phyloP scores from a whole-genome alignment of 179 eudicot genomes.

The Silene coronaria region DNA sequence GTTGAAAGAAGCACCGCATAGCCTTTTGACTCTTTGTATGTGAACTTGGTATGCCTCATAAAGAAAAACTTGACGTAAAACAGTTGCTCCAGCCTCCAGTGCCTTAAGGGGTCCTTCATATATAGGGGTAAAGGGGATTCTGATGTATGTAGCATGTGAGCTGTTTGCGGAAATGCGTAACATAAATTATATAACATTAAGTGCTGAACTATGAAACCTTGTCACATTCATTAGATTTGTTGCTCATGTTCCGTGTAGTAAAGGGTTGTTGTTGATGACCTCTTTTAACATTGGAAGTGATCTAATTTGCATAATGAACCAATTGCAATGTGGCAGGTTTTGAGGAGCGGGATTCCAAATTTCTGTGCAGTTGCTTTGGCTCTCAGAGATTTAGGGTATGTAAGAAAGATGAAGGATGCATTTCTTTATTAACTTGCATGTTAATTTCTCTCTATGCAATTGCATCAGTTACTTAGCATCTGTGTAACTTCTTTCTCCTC shows the following conservation, averaged over 20 bases:
- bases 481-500: not conserved
- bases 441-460: not conserved
- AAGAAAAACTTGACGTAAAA: no score
- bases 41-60: no score
- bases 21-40: no score
- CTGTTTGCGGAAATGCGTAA: not conserved
- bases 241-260: not conserved
- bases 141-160: no score
- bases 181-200: not conserved
- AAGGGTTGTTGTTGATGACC: not conserved
- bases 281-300: not conserved
- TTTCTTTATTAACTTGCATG: not conserved
- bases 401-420: conserved; percentile 13
- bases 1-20: no score
- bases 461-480: not conserved
- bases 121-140: no score
- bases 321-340: conserved; percentile 43
- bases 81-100: no score
- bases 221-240: not conserved
- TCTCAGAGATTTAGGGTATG: conserved; percentile 88
- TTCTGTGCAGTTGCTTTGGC: conserved; percentile 98
- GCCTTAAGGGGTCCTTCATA: no score
- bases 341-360: conserved; percentile 93
- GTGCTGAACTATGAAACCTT: not conserved
- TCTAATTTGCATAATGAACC: not conserved